phyloP scores from a whole-genome alignment of 495 filamentous ascomycete species.

The Achaetomiella virescens region DNA sequence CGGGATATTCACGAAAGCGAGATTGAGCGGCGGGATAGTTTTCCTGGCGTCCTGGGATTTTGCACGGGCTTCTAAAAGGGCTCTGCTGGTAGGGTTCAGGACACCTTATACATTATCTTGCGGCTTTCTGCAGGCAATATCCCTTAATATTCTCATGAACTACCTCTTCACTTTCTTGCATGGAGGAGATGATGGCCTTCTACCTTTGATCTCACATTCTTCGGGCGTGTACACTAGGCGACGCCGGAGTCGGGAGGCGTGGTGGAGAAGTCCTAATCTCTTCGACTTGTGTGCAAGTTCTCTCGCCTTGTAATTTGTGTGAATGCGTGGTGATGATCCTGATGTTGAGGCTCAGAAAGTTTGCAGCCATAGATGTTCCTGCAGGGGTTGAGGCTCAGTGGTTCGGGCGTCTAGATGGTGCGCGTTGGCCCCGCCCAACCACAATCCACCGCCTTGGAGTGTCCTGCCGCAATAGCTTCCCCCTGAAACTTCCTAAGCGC shows the following conservation, averaged over 20 bases:
- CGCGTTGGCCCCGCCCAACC: constrained; percentile 8
- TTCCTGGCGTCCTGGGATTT: constrained; percentile 30
- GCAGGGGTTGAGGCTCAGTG: constrained; percentile 5
- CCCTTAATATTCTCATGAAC: constrained; percentile 31
- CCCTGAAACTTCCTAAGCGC: background rate
- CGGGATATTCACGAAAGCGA: constrained; percentile 23
- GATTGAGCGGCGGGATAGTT: constrained; percentile 27
- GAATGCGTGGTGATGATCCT: background rate
- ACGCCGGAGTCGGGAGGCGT: constrained; percentile 28
- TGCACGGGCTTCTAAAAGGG: constrained; percentile 24
- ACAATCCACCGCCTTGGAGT: background rate
- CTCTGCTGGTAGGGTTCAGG: constrained; percentile 27
- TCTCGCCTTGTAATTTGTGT: background rate
- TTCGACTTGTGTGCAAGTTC: background rate
- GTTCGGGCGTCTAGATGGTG: background rate
- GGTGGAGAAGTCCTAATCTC: constrained; percentile 27
- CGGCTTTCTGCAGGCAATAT: constrained; percentile 27
- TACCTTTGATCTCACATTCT: constrained; percentile 30
- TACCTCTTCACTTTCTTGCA: constrained; percentile 8
- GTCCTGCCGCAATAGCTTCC: constrained; percentile 1
- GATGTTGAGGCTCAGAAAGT: too few species aligned
- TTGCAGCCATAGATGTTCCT: background rate
- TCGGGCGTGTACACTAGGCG: constrained; percentile 33
- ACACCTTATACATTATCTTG: constrained; percentile 23
- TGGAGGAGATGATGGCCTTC: constrained; percentile 16